Evolutionary conservation across 192 early-diverging fungal species (phyloP).

Genomic region (Mortierella alpina): DNA sequence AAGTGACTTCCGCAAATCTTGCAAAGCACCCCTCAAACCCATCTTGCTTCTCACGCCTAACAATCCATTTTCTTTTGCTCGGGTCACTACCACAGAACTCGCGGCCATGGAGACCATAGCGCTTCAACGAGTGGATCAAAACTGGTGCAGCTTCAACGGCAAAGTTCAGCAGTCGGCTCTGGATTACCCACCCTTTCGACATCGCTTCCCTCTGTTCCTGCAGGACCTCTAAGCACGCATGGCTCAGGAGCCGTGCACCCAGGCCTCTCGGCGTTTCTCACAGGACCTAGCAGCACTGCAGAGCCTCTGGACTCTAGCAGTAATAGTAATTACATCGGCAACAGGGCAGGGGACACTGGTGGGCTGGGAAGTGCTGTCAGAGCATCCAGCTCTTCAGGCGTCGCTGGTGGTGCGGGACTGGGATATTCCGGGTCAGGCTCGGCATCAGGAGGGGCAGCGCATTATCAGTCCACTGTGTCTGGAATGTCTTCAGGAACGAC

Average conservation of each 20-base stretch:
- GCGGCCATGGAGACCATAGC: constrained; percentile 9
- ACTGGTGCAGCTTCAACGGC: constrained; percentile 48
- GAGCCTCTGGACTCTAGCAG: constrained; percentile 1
- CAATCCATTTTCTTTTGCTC: background rate
- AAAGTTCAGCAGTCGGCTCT: constrained; percentile 31
- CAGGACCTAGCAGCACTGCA: constrained; percentile 4
- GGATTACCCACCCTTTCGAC: constrained; percentile 21
- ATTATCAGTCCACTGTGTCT: background rate
- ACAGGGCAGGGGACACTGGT: background rate
- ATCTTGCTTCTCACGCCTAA: background rate
- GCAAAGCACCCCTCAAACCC: too few relatives aligned
- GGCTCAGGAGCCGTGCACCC: constrained; percentile 29
- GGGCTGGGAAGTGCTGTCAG: too few relatives aligned
- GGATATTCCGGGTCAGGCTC: background rate
- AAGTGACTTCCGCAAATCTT: too few relatives aligned
- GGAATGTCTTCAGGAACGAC: too few relatives aligned
- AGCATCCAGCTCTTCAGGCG: background rate
- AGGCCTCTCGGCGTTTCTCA: constrained; percentile 43
- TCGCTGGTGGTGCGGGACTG: constrained; percentile 1
- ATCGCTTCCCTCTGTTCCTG: constrained; percentile 16
- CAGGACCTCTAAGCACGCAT: constrained; percentile 22
- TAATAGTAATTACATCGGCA: background rate
- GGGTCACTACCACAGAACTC: constrained; percentile 7
- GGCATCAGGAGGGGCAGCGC: background rate
- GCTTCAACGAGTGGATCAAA: constrained; percentile 37